These are phyloP conservation scores for Fusarium devonianum DNA, from an alignment of 2,329 filamentous ascomycete species.

Conservation along the genomic window DNA sequence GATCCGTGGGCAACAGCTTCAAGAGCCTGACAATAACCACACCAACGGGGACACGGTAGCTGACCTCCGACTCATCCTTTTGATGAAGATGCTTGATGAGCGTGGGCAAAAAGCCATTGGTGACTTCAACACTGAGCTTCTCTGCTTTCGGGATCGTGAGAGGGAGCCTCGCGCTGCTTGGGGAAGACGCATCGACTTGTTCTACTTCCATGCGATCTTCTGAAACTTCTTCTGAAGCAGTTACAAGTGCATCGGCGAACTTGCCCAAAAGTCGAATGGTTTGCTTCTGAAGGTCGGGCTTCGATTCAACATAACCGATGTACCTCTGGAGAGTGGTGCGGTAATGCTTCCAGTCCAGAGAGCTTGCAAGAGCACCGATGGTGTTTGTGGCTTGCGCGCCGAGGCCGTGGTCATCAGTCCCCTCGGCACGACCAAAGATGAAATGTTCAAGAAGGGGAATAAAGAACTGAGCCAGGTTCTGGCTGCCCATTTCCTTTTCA, in stretches of 20 bases:
- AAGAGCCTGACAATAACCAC: conserved; percentile 89
- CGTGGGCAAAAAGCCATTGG: conserved; percentile 77
- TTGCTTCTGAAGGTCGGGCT: conserved; percentile 84
- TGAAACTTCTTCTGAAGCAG: conserved; percentile 56
- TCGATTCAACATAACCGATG: conserved; percentile 79
- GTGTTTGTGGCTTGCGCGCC: conserved; percentile 86
- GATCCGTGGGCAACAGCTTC: conserved; percentile 75
- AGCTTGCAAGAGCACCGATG: conserved; percentile 76
- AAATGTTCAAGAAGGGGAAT: conserved; percentile 94
- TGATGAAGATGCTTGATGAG: conserved; percentile 87
- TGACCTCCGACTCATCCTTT: conserved; percentile 94
- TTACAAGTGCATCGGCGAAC: conserved; percentile 77
- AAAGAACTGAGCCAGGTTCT: conserved; percentile 85
- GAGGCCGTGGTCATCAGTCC: conserved; percentile 80
- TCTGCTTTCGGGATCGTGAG: conserved; percentile 70
- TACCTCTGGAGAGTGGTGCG: conserved; percentile 84
- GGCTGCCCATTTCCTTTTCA: conserved; percentile 70
- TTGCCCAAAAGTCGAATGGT: conserved; percentile 82
- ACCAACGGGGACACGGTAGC: conserved; percentile 87
- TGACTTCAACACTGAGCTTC: conserved; percentile 76
- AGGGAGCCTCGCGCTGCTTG: conserved; percentile 58
- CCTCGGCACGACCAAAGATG: conserved; percentile 80
- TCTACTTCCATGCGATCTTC: conserved; percentile 55
- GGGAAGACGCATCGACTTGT: conserved; percentile 36
- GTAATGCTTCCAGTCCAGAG: conserved; percentile 90